A percentile compares a stretch with the other conserved stretches of the same genome.
Evolutionary conservation across 345 rosid genomes (phyloP).

Genomic region (Pseudoturritis turrita): DNA sequence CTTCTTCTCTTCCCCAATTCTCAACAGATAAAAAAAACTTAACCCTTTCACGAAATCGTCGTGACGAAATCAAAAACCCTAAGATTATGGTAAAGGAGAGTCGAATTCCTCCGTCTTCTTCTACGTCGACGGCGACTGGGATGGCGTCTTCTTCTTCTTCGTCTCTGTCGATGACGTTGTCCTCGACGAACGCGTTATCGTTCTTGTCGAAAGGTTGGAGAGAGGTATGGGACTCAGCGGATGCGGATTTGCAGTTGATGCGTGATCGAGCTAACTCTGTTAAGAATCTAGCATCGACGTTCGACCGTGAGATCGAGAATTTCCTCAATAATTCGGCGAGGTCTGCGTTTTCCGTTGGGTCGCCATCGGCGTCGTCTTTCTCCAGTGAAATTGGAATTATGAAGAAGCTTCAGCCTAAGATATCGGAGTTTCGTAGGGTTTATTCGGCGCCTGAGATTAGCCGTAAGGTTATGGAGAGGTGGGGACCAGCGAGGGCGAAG

Average conservation of each 20-base stretch:
- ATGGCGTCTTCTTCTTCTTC: neutral
- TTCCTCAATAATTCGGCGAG: constrained; percentile 62
- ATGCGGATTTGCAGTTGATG: constrained; percentile 86
- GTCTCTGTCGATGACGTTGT: constrained; percentile 38
- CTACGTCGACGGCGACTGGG: constrained; percentile 18
- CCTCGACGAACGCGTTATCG: constrained; percentile 64
- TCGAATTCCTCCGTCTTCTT: constrained; percentile 34
- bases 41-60: constrained; percentile 18
- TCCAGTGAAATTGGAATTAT: constrained; percentile 63
- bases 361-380: constrained; percentile 40
- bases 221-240: constrained; percentile 89
- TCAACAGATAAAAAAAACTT: constrained; percentile 1
- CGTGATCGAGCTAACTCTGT: constrained; percentile 79
- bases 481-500: constrained; percentile 66
- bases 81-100: constrained; percentile 40
- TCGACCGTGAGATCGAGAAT: constrained; percentile 86
- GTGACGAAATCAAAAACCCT: constrained; percentile 27
- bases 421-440: constrained; percentile 82
- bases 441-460: constrained; percentile 93
- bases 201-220: constrained; percentile 83
- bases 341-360: constrained; percentile 49
- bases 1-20: neutral
- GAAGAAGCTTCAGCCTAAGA: constrained; percentile 86
- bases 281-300: constrained; percentile 75
- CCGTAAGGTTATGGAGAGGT: constrained; percentile 74